Evolutionary conservation across 768 basidiomycete genomes (phyloP), one percentile per base, ranked within the genome.

Genomic region (Lactarius vividus): DNA sequence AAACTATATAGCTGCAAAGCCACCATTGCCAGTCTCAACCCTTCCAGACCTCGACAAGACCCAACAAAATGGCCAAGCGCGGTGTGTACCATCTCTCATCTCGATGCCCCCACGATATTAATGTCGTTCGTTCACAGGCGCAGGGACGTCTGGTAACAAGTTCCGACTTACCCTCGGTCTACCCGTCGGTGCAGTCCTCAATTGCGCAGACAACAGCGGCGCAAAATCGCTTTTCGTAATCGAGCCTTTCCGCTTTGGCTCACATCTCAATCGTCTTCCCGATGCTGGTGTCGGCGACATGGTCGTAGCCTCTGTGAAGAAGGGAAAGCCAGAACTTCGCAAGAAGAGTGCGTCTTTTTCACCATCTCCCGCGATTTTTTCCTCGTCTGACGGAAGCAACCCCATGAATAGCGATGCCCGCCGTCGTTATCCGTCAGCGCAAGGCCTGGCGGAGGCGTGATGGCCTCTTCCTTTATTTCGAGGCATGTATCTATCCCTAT

Each of bases 151-250:
- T 74, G 96, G 96, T 76, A 95, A 92, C 81, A 99, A 98, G 82
- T 98, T 89, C 87, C 88, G 95, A 73, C 83, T 98, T 83, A 96
- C 91, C 57, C 86, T 93, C 70, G 92, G 91, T 92, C 89, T 96
- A 61, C 94, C 93, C 68, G 91, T 92, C 70, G 94, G 93, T 71
- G 94, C 94, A 72, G 94, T 97, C 70, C 82, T 97, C 75, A 96
- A 96, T 79, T 97, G 97, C 79, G 95, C 95, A 59, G 97, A 99
- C 84, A 99, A 99, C 88, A 94, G 92, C 75, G 97, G 97, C 71
- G 97, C 96, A 71, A 99, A 98, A 83, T 94, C 90, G 63, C 85
- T 97, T 70, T 97, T 81, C 80, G 77, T 98, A 75, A 98, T 99
- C 75, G 94, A 96, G 79, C 94, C 97, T 62, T 95, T 87, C 75